phyloP scores from a whole-genome alignment of 805 yeast genomes.

The Lachancea kluyveri region DNA sequence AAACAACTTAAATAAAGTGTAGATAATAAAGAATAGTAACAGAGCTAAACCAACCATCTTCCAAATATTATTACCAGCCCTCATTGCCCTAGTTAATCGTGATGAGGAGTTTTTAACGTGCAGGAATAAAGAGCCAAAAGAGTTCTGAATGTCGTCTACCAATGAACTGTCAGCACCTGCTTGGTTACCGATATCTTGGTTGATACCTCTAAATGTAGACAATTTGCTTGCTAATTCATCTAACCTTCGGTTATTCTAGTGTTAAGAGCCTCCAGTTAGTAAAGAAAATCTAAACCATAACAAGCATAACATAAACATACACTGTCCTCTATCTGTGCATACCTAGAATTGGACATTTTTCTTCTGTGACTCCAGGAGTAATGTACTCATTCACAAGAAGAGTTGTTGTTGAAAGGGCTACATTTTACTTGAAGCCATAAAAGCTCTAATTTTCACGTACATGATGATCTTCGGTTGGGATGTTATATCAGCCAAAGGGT shows the following conservation, averaged over 20 bases:
- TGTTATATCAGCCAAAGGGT: too few relatives aligned
- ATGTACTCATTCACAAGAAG: too few relatives aligned
- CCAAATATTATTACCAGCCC: conserved; percentile 53
- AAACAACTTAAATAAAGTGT: conserved; percentile 46
- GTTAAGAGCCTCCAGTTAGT: neutral
- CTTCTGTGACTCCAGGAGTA: too few relatives aligned
- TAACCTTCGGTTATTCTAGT: conserved; percentile 55
- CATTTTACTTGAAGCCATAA: too few relatives aligned
- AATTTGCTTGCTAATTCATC: conserved; percentile 60
- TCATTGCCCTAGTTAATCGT: conserved; percentile 49
- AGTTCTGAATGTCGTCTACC: conserved; percentile 39
- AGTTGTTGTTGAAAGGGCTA: too few relatives aligned
- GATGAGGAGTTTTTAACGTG: conserved; percentile 47
- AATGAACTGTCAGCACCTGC: conserved; percentile 48
- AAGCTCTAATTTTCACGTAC: too few relatives aligned
- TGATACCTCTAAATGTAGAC: conserved; percentile 56
- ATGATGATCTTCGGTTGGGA: too few relatives aligned
- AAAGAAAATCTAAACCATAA: neutral
- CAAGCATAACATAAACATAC: conserved; percentile 13
- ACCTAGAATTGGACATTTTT: conserved; percentile 30
- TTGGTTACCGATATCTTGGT: conserved; percentile 60
- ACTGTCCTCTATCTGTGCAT: conserved; percentile 26
- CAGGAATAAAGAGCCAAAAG: conserved; percentile 43
- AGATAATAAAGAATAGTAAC: conserved; percentile 47
- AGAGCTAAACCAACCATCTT: conserved; percentile 55